Evolutionary conservation across 257 asterid genomes (phyloP).

Genomic region (Scutellaria minor): DNA sequence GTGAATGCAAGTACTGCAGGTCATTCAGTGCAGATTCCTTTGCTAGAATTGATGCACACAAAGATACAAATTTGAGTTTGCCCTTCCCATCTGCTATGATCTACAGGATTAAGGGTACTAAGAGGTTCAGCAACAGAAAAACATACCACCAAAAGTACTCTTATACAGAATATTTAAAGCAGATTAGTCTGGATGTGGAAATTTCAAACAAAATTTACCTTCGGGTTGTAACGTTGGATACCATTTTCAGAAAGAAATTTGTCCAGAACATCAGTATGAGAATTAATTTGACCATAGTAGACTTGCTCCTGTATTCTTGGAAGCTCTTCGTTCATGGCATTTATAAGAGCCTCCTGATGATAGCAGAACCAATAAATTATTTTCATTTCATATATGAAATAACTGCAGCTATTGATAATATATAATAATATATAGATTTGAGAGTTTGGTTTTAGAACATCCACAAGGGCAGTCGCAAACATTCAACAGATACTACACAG

Average conservation of each 20-base stretch:
- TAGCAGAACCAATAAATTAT: constrained; percentile 35
- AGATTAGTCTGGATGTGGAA: constrained; percentile 17
- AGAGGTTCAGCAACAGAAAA: constrained; percentile 37
- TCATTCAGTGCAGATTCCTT: constrained; percentile 66
- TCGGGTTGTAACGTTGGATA: constrained; percentile 88
- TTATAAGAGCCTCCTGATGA: constrained; percentile 83
- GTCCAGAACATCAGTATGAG: constrained; percentile 88
- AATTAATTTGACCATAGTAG: constrained; percentile 85
- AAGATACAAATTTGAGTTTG: constrained; percentile 78
- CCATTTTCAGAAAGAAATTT: constrained; percentile 91
- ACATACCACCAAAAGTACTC: constrained; percentile 26
- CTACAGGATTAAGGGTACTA: constrained; percentile 51
- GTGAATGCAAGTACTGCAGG: constrained; percentile 77
- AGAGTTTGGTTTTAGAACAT: constrained; percentile 11
- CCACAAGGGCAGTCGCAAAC: constrained; percentile 14
- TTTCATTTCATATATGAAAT: constrained; percentile 20
- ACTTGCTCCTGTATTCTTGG: constrained; percentile 98
- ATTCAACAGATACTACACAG: constrained; percentile 3
- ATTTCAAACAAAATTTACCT: constrained; percentile 52
- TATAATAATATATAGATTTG: constrained; percentile 20
- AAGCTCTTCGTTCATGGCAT: constrained; percentile 97
- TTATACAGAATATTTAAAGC: constrained; percentile 18
- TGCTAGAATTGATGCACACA: constrained; percentile 64
- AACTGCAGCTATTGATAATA: constrained; percentile 34
- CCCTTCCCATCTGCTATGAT: constrained; percentile 86